Base-by-base conservation (phyloP, 78 protist genomes). In the Dictyostelium capitatum region DNA sequence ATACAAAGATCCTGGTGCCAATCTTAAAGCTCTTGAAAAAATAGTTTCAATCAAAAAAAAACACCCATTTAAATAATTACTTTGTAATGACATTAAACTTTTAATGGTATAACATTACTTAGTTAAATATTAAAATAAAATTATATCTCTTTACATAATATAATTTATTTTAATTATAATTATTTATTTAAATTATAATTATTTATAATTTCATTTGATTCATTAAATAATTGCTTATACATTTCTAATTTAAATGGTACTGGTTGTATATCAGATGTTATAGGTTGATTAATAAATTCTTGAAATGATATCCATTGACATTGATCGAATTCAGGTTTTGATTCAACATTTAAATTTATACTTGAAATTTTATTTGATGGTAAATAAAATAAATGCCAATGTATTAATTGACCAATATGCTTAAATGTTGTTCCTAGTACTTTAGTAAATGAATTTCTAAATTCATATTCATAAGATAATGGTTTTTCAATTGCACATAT, bases 181-280 rank as follows among this genome's bases (percentile, higher is more conserved):
- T 37, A 2, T 37, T 1, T 37, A 37, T 37, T 37, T 37, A 37
- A 37, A 37, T 37, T 62, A 79, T 46, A 57, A 32, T 79, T 70
- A 6, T 23, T 23, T 7, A 79, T 79, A 30, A 57, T 79, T 23
- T 70, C 73, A 20, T 57, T 28, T 30, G 84, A 57, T 57, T 56
- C 48, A 17, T n/a, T 15, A 46, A 65, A 75, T 11, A 85, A 32
- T 43, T 85, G 51, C 30, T 59, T 30, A 62, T 75, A 85, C 82
- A 85, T 85, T 37, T 75, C 92, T 10, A 25, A 20, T 74, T 85
- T 85, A 62, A 85, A 85, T 14, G 59, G 47, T 28, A 85, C 92
- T 11, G 28, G 43, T 48, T 25, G 70, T 62, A 25, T 62, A 32
- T 25, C 28, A 30, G 28, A 25, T 62, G 19, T 53, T 14, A 23